Evolutionary conservation across 1,284 basidiomycete species (phyloP).

Genomic region (Naganishia sp.): DNA sequence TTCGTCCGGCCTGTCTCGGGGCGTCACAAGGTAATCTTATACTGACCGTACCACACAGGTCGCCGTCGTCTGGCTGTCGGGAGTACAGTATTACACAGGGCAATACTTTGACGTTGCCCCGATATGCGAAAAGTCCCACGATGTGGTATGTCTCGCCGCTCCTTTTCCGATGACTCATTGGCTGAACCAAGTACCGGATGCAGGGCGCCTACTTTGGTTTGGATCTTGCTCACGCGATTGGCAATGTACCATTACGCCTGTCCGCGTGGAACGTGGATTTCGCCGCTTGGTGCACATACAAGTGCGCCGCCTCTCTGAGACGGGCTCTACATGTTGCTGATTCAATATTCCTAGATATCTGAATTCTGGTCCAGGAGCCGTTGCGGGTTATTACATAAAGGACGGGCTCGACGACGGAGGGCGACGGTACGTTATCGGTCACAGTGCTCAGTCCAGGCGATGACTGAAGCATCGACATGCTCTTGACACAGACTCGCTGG

Average conservation of each 20-base stretch:
- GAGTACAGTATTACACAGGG: constrained; percentile 97
- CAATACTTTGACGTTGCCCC: constrained; percentile 85
- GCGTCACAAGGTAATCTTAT: background rate
- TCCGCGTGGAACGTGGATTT: constrained; percentile 96
- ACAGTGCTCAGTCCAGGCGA: background rate
- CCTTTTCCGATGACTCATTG: background rate
- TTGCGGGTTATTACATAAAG: constrained; percentile 67
- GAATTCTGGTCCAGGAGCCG: constrained; percentile 91
- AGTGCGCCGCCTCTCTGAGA: constrained; percentile 53
- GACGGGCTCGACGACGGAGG: constrained; percentile 48
- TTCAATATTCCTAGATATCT: constrained; percentile 62
- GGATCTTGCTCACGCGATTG: constrained; percentile 93
- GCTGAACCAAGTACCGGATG: background rate
- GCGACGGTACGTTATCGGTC: constrained; percentile 40
- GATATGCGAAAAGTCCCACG: constrained; percentile 81
- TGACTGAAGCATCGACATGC: background rate
- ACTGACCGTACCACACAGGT: constrained; percentile 58
- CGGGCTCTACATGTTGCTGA: background rate
- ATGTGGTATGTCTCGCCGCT: constrained; percentile 39
- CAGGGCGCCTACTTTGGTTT: constrained; percentile 91
- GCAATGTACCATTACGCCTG: constrained; percentile 85
- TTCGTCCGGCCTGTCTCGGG: constrained; percentile 33
- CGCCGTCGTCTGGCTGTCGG: constrained; percentile 84
- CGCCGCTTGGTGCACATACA: constrained; percentile 97
- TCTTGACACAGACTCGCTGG: constrained; percentile 70